These are phyloP conservation scores for Cutaneotrichosporon cutaneum DNA, from an alignment of 1,284 basidiomycete species.

Conservation along the genomic window DNA sequence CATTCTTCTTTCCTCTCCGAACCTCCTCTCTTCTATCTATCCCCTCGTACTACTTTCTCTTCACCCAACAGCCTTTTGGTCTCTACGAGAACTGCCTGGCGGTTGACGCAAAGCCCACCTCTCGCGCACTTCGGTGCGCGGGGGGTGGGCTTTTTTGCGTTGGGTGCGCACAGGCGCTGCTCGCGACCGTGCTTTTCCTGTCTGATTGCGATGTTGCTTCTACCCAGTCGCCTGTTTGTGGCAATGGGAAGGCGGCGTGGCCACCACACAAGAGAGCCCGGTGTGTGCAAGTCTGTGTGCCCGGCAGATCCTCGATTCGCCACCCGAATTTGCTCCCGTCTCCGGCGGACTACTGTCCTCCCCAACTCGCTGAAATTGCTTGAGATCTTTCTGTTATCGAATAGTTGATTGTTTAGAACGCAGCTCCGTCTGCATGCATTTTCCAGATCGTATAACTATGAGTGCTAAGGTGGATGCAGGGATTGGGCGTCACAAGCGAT, in stretches of 20 bases:
- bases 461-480: too few species aligned
- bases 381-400: too few species aligned
- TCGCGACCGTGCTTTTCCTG: not conserved
- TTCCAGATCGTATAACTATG: too few species aligned
- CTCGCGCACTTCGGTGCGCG: constrained; percentile 5
- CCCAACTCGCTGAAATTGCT: too few species aligned
- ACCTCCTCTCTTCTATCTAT: constrained; percentile 14
- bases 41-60: constrained; percentile 11
- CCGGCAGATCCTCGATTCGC: too few species aligned
- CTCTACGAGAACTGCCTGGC: constrained; percentile 25
- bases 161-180: not conserved
- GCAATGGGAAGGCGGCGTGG: too few species aligned
- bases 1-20: constrained; percentile 14
- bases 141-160: constrained; percentile 34
- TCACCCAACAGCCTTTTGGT: constrained; percentile 27
- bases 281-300: not conserved
- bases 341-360: too few species aligned
- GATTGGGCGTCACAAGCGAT: too few species aligned
- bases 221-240: not conserved
- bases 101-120: constrained; percentile 29
- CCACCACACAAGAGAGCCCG: not conserved
- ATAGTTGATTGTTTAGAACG: too few species aligned
- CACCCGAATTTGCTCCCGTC: too few species aligned
- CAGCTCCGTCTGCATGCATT: too few species aligned
- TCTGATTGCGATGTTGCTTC: constrained; percentile 7